Percentiles rank a stretch among this genome's conserved stretches.
These are phyloP conservation scores for Backusella sp. DNA, from an alignment of 192 early-diverging fungal genomes.

Conservation along the genomic window DNA sequence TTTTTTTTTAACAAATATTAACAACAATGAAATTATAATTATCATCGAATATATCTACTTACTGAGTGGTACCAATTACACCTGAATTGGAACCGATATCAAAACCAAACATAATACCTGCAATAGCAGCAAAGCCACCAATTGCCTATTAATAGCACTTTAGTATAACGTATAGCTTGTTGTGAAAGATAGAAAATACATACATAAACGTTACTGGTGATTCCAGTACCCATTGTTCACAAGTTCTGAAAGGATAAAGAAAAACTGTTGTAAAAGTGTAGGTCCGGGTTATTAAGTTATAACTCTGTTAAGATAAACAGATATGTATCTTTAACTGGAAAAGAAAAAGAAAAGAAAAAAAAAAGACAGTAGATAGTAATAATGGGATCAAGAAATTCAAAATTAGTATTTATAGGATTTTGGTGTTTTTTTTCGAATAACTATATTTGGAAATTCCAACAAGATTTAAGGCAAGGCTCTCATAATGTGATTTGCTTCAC, in stretches of 20 bases:
- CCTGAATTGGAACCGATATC: conserved; percentile 46
- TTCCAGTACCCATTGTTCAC: neutral
- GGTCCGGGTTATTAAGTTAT: neutral
- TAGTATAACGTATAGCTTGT: neutral
- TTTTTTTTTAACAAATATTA: neutral
- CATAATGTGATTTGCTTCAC: conserved; percentile 1
- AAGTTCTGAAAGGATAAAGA: neutral
- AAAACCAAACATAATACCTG: conserved; percentile 56
- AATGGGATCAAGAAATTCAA: conserved; percentile 9
- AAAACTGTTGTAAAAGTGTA: neutral
- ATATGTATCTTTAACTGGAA: neutral
- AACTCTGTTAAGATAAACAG: neutral
- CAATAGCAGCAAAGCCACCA: conserved; percentile 52
- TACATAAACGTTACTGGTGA: conserved; percentile 12
- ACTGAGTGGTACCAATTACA: conserved; percentile 41
- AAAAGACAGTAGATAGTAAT: conserved; percentile 4
- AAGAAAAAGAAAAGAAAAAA: neutral
- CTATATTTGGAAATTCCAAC: neutral
- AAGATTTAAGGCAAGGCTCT: neutral
- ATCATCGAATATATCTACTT: neutral
- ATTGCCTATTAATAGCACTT: conserved; percentile 17
- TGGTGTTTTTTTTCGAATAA: neutral
- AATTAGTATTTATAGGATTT: conserved; percentile 4
- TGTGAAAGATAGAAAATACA: neutral
- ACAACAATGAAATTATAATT: neutral